Evolutionary conservation across 768 basidiomycete species (phyloP), one percentile per base, ranked within the genome.

Genomic region (Mycena leptocephala): DNA sequence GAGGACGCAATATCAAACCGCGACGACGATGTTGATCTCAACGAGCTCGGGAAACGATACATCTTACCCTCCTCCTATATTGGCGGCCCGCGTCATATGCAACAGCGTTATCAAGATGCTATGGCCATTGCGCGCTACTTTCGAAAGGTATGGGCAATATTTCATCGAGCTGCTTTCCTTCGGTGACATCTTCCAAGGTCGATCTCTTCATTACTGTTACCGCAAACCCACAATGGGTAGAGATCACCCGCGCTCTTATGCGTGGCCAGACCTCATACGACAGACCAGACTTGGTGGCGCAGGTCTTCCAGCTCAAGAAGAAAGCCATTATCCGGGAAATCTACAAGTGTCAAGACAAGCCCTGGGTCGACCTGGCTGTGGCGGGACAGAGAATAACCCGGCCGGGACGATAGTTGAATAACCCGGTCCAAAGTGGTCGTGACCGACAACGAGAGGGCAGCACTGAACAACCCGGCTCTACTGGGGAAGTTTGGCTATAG

Each of bases 271-370:
- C 80, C 0, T 72, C 87, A 9, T 78, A 83, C 14, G 89, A 91
- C 70, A 80, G 87, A 0, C 91, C 91, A 26, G 90, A 92, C 66
- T 75, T 92, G 62, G 85, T 92, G 0, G 81, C 87, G 0, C 76
- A 85, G 0, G 89, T 92, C 0, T 92, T 92, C 74, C 28, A 86
- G 48, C 58, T 83, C 24, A 90, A 92, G 80, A 86, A 85, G 48
- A 75, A 86, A 7, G 85, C 83, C 0, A 61, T 90, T 0, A 28
- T 90, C 0, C 71, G 87, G 5, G 81, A 82, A n/a, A 85, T 92
- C 16, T 58, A n/a, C n/a, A n/a, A n/a, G n/a, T n/a, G n/a, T n/a
- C n/a, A n/a, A n/a, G n/a, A n/a, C n/a, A n/a, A n/a, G n/a, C n/a
- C n/a, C n/a, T n/a, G n/a, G n/a, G n/a, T n/a, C n/a, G n/a, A n/a